Base-by-base conservation (phyloP, 73 alveolate species). In the Breviolum minutum region DNA sequence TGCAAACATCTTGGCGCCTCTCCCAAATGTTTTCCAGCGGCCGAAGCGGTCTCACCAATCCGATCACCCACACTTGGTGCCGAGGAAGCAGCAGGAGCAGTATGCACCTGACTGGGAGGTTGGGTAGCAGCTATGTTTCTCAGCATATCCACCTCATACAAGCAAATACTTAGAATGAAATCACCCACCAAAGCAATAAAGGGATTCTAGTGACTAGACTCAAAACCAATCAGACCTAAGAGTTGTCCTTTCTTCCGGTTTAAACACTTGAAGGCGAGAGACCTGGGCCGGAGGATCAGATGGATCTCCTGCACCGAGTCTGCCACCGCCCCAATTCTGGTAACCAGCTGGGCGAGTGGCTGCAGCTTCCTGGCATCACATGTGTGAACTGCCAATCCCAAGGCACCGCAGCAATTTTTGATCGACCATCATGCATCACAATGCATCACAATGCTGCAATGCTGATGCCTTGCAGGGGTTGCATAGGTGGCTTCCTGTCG, bases 321-420 rank as follows among this genome's bases (percentile, higher is more conserved):
- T 84, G 32, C 98, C 98, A 27, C 98, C 98, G 19, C 98, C 98
- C 98, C 98, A 92, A 26, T 92, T 92, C 76, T 92, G 98, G 81
- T 92, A 81, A 64, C 98, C 98, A 54, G 92, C 73, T 22, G 60
- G 92, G 11, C 92, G 77, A 5, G 83, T 87, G 32, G 95, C 68
- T 11, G 83, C 68, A 14, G 95, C 95, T 32, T 64, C 95, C 95
- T 63, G 94, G 79, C n/a, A n/a, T n/a, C n/a, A 24, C 22, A 11
- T 26, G 32, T 8, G 83, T 3, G 7, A 26, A 73, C 83, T 17
- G 27, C 83, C 19, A 73, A 29, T 29, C 14, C 83, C 14, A 17
- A 26, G 27, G 26, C 83, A 27, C 82, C 82, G 29, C 27, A 29
- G 32, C 24, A 29, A 26, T 29, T 26, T 8, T 73, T 69, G 26